Conservation (phyloP, 2,329 filamentous ascomycete species). For the Cladosporium oxysporum region DNA sequence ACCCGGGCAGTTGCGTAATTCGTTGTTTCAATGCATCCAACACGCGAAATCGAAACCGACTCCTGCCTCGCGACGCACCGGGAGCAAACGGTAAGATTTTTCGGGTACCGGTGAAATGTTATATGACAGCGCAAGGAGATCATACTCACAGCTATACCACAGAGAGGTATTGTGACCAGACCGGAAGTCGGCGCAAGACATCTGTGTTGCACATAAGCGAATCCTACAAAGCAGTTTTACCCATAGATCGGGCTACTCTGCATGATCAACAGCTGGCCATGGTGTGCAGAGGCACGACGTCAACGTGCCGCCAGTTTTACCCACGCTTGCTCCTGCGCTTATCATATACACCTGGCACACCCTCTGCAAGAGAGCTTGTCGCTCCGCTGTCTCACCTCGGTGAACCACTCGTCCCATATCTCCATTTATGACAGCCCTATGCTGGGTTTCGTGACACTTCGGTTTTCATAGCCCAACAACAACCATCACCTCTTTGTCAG, state of each 20-base stretch:
- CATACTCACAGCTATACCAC: no score
- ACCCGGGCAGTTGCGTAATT: not conserved
- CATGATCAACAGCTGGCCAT: not conserved
- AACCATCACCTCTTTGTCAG: not conserved
- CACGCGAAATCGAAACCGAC: not conserved
- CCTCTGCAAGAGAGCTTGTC: not conserved
- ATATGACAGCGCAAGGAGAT: not conserved
- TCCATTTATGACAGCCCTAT: not conserved
- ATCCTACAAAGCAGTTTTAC: not conserved
- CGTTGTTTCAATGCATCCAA: not conserved
- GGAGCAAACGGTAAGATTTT: not conserved
- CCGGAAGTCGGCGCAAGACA: not conserved
- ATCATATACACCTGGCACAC: not conserved
- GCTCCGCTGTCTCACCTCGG: not conserved
- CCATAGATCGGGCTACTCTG: not conserved
- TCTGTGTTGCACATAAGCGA: not conserved
- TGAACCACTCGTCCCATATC: not conserved
- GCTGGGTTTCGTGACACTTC: not conserved
- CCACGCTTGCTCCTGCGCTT: not conserved
- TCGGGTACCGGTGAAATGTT: not conserved
- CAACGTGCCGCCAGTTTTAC: not conserved
- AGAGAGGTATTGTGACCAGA: not conserved
- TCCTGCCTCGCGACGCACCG: not conserved
- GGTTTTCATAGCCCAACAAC: not conserved
- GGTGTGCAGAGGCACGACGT: not conserved